Evolutionary conservation across 192 early-diverging fungal species (phyloP).

Genomic region (Martensiomyces pterosporus): DNA sequence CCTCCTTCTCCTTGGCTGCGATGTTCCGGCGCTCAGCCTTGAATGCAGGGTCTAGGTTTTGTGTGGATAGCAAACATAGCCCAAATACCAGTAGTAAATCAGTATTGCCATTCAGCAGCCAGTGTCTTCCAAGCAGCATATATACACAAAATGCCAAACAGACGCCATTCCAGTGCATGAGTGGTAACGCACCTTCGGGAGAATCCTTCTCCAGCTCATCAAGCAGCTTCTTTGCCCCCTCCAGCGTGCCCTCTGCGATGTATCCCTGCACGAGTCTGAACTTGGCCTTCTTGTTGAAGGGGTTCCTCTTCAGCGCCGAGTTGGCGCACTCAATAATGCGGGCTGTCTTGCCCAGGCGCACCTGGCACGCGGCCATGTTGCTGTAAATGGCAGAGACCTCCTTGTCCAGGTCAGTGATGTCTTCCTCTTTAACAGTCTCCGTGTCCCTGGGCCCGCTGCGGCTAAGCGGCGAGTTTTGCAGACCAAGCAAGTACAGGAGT

Average conservation of each 20-base stretch:
- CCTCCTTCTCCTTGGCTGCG: slow-evolving; percentile 27
- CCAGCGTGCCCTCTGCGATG: slow-evolving; percentile 26
- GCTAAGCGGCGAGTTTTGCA: slow-evolving; percentile 4
- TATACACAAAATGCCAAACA: too few species aligned
- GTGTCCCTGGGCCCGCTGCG: slow-evolving; percentile 7
- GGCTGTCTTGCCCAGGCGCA: slow-evolving; percentile 17
- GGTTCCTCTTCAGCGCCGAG: slow-evolving; percentile 31
- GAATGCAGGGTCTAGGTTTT: slow-evolving; percentile 32
- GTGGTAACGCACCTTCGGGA: too few species aligned
- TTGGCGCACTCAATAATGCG: slow-evolving; percentile 25
- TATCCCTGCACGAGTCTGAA: slow-evolving; percentile 44
- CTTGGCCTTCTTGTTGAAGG: slow-evolving; percentile 48
- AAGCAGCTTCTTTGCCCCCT: slow-evolving; percentile 32
- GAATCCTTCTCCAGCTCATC: slow-evolving; percentile 35
- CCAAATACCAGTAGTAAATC: too few species aligned
- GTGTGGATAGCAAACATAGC: too few species aligned
- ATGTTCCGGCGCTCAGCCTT: slow-evolving; percentile 38
- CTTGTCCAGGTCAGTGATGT: slow-evolving; percentile 37
- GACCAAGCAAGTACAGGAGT: slow-evolving; percentile 36
- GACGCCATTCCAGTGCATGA: too few species aligned
- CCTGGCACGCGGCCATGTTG: slow-evolving; percentile 48
- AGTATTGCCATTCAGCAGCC: too few species aligned
- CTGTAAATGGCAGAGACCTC: slow-evolving; percentile 28
- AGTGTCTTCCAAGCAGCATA: too few species aligned
- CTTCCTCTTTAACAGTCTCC: slow-evolving; percentile 22